Evolutionary conservation across 2,329 filamentous ascomycete species (phyloP).

Genomic region (Fusarium sp.): DNA sequence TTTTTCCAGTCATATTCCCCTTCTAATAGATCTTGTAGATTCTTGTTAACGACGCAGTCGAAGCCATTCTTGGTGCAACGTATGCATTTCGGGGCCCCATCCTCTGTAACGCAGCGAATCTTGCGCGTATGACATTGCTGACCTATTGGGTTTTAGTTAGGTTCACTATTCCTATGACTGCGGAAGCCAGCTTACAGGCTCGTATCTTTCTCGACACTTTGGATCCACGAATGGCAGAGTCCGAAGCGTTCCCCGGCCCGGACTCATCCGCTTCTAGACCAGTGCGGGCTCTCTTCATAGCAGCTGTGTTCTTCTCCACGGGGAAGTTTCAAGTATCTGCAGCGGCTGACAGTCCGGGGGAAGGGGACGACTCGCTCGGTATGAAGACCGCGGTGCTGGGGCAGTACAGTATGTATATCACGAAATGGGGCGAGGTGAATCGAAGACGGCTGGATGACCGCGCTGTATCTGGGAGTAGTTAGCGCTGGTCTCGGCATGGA

Average conservation of each 20-base stretch:
- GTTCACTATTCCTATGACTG: not conserved
- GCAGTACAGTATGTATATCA: not conserved
- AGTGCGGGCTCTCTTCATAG: not conserved
- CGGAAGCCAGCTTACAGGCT: not conserved
- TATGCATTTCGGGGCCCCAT: not conserved
- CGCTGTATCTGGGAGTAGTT: not conserved
- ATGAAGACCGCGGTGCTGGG: not conserved
- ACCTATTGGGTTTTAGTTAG: not conserved
- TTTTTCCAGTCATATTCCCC: not conserved
- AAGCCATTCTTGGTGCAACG: not conserved
- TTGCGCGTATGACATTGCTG: not conserved
- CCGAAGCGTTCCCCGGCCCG: not conserved
- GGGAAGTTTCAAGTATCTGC: not conserved
- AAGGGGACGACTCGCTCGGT: not conserved
- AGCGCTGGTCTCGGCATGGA: not conserved
- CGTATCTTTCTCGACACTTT: not conserved
- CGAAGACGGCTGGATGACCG: not conserved
- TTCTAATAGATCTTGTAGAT: not conserved
- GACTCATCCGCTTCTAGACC: not conserved
- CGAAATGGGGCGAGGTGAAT: not conserved
- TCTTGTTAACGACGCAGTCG: not conserved
- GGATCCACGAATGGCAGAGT: not conserved
- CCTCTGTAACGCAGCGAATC: not conserved
- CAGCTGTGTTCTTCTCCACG: not conserved
- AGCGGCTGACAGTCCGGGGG: not conserved